A percentile compares a stretch with the other conserved stretches of the same genome.
Evolutionary conservation across 2,329 filamentous ascomycete species (phyloP).

Genomic region (Cordyceps pruinosa): DNA sequence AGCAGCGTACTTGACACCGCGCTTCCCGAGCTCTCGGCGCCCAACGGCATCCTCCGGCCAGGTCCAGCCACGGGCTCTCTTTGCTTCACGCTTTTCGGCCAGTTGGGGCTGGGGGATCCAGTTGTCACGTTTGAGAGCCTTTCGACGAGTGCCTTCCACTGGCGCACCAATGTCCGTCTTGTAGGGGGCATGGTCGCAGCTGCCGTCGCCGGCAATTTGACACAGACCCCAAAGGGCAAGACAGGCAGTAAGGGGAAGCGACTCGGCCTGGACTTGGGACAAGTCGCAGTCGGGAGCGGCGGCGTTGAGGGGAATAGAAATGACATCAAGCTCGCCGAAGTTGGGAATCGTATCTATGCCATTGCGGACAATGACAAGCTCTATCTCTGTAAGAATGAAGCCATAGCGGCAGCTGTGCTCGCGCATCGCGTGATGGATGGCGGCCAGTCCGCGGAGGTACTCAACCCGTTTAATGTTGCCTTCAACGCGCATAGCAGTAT

Average conservation of each 20-base stretch:
- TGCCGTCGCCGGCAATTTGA: constrained; percentile 58
- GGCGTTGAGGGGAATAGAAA: constrained; percentile 50
- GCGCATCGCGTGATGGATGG: constrained; percentile 86
- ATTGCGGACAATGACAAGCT: constrained; percentile 82
- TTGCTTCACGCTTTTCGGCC: constrained; percentile 70
- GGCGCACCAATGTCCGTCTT: constrained; percentile 67
- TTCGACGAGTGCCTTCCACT: constrained; percentile 63
- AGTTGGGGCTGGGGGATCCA: constrained; percentile 72
- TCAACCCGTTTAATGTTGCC: constrained; percentile 78
- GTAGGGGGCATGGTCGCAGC: constrained; percentile 53
- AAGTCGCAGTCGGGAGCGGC: constrained; percentile 24
- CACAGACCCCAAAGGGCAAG: constrained; percentile 74
- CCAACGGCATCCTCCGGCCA: constrained; percentile 67
- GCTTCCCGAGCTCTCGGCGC: constrained; percentile 63
- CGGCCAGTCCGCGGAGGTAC: constrained; percentile 79
- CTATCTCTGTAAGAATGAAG: constrained; percentile 94
- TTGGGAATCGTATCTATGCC: constrained; percentile 65
- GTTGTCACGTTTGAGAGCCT: constrained; percentile 60
- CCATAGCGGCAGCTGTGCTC: constrained; percentile 90
- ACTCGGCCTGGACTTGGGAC: constrained; percentile 26
- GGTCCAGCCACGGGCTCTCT: constrained; percentile 67
- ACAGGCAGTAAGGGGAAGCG: constrained; percentile 56
- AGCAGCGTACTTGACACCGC: constrained; percentile 48
- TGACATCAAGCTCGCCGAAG: constrained; percentile 83
- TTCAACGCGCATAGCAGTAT: constrained; percentile 86